phyloP scores from a whole-genome alignment of 768 basidiomycete genomes.

The Phlebiopsis flavidoalba region DNA sequence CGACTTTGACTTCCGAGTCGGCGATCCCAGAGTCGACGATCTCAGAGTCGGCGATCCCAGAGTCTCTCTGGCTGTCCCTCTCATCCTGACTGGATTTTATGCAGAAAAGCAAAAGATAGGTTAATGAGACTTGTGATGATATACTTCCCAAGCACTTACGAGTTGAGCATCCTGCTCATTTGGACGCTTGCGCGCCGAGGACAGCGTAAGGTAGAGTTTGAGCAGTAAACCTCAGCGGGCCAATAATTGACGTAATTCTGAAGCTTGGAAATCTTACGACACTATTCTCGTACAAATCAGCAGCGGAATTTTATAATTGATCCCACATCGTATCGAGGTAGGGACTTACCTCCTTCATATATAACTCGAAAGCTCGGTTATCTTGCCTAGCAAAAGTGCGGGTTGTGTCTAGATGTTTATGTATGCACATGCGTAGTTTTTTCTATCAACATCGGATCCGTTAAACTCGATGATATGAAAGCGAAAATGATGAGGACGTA shows the following conservation, averaged over 20 bases:
- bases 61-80: too few species aligned
- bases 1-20: too few species aligned
- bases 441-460: neutral
- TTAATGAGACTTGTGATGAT: too few species aligned
- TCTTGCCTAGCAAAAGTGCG: neutral
- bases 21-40: too few species aligned
- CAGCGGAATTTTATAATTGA: neutral
- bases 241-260: neutral
- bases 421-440: neutral
- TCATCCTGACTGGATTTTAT: too few species aligned
- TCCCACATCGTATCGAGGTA: neutral
- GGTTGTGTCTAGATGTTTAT: neutral
- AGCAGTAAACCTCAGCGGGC: constrained; percentile 7
- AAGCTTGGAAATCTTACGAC: neutral
- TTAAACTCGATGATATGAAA: neutral
- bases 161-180: too few species aligned
- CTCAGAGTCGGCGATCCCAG: too few species aligned
- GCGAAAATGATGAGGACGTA: neutral
- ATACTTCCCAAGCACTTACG: too few species aligned
- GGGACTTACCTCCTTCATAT: constrained; percentile 2
- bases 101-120: too few species aligned
- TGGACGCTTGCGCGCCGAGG: neutral
- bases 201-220: neutral
- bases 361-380: neutral
- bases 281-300: neutral